These are phyloP conservation scores for Juncus inflexus DNA, from an alignment of 176 grass and related monocot species.

Conservation along the genomic window DNA sequence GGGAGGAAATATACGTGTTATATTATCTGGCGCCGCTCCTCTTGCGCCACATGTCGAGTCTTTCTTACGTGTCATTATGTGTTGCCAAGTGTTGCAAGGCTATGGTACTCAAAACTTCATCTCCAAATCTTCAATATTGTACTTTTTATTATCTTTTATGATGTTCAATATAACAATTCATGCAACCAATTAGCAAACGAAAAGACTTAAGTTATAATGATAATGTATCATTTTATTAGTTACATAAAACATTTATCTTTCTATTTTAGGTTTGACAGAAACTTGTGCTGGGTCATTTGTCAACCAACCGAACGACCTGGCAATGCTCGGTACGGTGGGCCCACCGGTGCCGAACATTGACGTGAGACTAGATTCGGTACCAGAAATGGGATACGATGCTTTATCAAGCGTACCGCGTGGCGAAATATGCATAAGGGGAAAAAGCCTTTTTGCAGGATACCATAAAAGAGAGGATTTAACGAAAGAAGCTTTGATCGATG, in stretches of 20 bases:
- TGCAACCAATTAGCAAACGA: too few species aligned
- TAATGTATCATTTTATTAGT: too few species aligned
- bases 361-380: slow-evolving; percentile 40
- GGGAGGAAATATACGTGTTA: slow-evolving; percentile 78
- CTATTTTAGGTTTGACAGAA: slow-evolving; percentile 33
- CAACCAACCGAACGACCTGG: slow-evolving; percentile 32
- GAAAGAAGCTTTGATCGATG: slow-evolving; percentile 41
- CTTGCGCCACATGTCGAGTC: slow-evolving; percentile 79
- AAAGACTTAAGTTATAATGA: too few species aligned
- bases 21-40: slow-evolving; percentile 92
- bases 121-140: neutral
- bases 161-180: too few species aligned
- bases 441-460: slow-evolving; percentile 38
- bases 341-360: slow-evolving; percentile 44
- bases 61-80: slow-evolving; percentile 82
- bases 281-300: slow-evolving; percentile 42
- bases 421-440: slow-evolving; percentile 46
- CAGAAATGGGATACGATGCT: slow-evolving; percentile 43
- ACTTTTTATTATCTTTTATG: too few species aligned
- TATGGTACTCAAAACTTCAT: slow-evolving; percentile 51
- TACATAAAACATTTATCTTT: too few species aligned
- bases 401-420: slow-evolving; percentile 33
- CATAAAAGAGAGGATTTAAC: slow-evolving; percentile 45
- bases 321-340: slow-evolving; percentile 43
- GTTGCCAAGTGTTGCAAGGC: slow-evolving; percentile 87